These are phyloP conservation scores for Schizosaccharomyces versatilis DNA, from an alignment of 1,139 yeast species.

Conservation along the genomic window DNA sequence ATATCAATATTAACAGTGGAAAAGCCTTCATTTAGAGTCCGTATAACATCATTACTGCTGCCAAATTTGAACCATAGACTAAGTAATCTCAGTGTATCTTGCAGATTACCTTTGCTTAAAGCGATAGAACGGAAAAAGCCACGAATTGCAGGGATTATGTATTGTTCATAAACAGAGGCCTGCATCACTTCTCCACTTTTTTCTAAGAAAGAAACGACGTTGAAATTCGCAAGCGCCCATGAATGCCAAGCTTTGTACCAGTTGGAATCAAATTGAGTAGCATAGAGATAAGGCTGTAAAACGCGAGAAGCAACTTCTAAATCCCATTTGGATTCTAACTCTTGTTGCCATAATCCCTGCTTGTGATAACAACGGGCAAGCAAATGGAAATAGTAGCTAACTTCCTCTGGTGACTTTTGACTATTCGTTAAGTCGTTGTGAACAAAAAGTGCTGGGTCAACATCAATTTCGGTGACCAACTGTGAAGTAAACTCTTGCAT, in stretches of 20 bases:
- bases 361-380: conserved; percentile 86
- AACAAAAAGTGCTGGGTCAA: conserved; percentile 16
- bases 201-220: conserved; percentile 50
- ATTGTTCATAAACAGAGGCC: conserved; percentile 15
- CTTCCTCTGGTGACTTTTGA: conserved; percentile 7
- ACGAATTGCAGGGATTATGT: conserved; percentile 13
- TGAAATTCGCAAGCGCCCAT: conserved; percentile 96
- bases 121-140: conserved; percentile 93
- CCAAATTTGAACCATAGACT: conserved; percentile 94
- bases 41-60: conserved; percentile 75
- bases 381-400: conserved; percentile 63
- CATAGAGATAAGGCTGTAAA: conserved; percentile 72
- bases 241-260: conserved; percentile 99
- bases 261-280: conserved; percentile 74
- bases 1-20: conserved; percentile 73
- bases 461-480: conserved; percentile 69
- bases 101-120: conserved; percentile 61
- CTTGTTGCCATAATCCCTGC: conserved; percentile 96
- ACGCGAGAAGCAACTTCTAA: conserved; percentile 40
- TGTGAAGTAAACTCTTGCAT: conserved; percentile 75
- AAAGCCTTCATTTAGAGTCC: conserved; percentile 79
- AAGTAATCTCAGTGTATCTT: conserved; percentile 71
- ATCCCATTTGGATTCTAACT: conserved; percentile 58
- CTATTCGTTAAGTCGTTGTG: conserved; percentile 3
- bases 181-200: conserved; percentile 16